Conservation (phyloP, 768 basidiomycete species). For the Termitomyces sp. region DNA sequence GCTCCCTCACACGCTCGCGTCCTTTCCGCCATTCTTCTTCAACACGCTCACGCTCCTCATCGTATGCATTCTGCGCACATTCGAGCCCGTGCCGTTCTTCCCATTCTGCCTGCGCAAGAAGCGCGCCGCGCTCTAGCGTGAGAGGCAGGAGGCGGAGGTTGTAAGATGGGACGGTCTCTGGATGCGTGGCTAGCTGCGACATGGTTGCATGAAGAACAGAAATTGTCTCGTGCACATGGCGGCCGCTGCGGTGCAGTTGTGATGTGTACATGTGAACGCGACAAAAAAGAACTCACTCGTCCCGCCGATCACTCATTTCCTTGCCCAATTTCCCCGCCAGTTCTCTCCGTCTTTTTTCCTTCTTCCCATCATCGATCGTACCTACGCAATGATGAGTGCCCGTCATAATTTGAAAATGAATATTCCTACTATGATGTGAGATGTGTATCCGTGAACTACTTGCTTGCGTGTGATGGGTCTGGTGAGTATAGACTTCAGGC, state of each 20-base stretch:
- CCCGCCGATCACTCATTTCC: slow-evolving; percentile 68
- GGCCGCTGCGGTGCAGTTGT: slow-evolving; percentile 31
- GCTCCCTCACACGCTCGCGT: slow-evolving; percentile 67
- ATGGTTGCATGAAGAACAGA: slow-evolving; percentile 53
- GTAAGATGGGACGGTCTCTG: slow-evolving; percentile 60
- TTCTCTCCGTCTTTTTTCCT: slow-evolving; percentile 66
- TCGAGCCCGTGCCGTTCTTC: slow-evolving; percentile 70
- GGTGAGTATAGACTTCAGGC: slow-evolving; percentile 10
- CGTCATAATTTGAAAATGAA: background rate
- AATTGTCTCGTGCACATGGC: slow-evolving; percentile 60
- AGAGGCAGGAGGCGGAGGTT: slow-evolving; percentile 68
- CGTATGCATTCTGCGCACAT: slow-evolving; percentile 62
- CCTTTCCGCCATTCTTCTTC: slow-evolving; percentile 82
- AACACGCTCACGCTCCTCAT: slow-evolving; percentile 72
- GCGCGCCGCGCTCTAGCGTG: slow-evolving; percentile 71
- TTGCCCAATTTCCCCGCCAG: slow-evolving; percentile 64
- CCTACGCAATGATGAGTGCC: background rate
- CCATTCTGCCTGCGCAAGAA: slow-evolving; percentile 56
- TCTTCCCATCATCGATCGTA: slow-evolving; percentile 37
- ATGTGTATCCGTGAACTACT: slow-evolving; percentile 37
- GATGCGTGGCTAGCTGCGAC: slow-evolving; percentile 60
- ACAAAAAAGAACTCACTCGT: slow-evolving; percentile 48
- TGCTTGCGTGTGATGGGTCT: slow-evolving; percentile 20
- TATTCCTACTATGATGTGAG: slow-evolving; percentile 6
- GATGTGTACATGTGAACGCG: slow-evolving; percentile 5